Base-by-base conservation (phyloP, 2,329 filamentous ascomycete genomes). In the Pseudopyricularia cyperi region DNA sequence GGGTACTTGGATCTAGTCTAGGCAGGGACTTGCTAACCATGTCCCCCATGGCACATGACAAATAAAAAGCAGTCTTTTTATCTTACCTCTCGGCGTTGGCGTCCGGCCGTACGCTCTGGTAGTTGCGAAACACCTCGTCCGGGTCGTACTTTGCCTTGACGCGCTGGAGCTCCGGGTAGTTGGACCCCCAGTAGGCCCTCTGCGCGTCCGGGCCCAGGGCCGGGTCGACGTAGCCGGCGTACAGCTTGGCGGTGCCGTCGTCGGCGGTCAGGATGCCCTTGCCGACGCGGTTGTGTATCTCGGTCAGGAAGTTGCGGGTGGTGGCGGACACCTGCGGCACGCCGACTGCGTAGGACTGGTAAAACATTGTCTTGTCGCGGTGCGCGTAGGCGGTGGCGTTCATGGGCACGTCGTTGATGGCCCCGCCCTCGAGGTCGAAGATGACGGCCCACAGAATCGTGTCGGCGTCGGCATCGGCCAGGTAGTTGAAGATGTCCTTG, bases 171-270 rank as follows among this genome's bases (percentile, higher is more conserved):
- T 55, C 57, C 0, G 67, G 62, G 35, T 80, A 62, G 55, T 80
- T 79, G 1, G 66, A 57, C 0, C 73, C 73, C 77, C 77, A 83
- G 59, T 82, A 82, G 8, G 70, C 67, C 51, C 65, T 57, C 57
- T 79, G 75, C 8, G 71, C 57, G 35, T 70, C 61, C n/a, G 61
- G 53, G 17, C 48, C 48, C 33, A 82, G 59, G 4, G 62, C 62
- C 2, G 71, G 71, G 59, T 84, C 80, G 2, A 85, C 74, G 56
- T 84, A 85, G 2, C 80, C 81, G 0, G 80, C 73, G 61, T 85
- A 85, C 1, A 42, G 26, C 28, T 26, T 19, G 11, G 77, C 75
- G 11, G 74, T 75, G 46, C 70, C 66, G 3, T 65, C 61, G 1
- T 66, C 61, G 11, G 68, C 66, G 39, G 22, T 19, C 39, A 15